phyloP scores from a whole-genome alignment of 768 basidiomycete species.

The Symmetrospora coprosmae region DNA sequence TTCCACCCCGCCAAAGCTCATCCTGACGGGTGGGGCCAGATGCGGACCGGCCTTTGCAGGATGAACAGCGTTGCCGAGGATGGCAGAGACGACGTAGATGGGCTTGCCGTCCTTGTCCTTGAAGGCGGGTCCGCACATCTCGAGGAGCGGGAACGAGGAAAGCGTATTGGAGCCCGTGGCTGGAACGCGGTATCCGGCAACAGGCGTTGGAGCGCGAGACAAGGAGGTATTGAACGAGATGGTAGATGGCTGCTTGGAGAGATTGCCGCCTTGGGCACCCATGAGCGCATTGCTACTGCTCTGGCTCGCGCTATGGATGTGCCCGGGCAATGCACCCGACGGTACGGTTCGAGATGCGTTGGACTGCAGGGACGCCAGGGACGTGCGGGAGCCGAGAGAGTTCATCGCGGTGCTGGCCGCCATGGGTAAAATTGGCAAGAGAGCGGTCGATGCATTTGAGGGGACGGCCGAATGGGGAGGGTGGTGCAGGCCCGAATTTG shows the following conservation, averaged over 20 bases:
- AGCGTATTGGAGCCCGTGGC: neutral
- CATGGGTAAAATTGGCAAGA: too few species aligned
- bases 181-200: slow-evolving; percentile 8
- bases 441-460: too few species aligned
- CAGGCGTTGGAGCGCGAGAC: neutral
- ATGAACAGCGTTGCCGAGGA: slow-evolving; percentile 11
- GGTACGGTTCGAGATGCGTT: too few species aligned
- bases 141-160: slow-evolving; percentile 5
- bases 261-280: too few species aligned
- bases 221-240: slow-evolving; percentile 3
- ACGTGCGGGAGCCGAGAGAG: too few species aligned
- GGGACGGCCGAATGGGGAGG: too few species aligned
- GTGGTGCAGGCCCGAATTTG: too few species aligned
- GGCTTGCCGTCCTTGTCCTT: neutral
- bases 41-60: slow-evolving; percentile 19
- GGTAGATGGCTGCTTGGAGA: slow-evolving; percentile 6
- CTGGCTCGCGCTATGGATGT: too few species aligned
- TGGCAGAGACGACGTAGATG: slow-evolving; percentile 16
- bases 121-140: slow-evolving; percentile 19
- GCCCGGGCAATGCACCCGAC: too few species aligned
- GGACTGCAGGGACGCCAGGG: too few species aligned
- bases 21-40: slow-evolving; percentile 7
- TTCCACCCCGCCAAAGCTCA: slow-evolving; percentile 8
- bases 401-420: too few species aligned
- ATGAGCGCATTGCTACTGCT: too few species aligned